Conservation (phyloP, 2,329 filamentous ascomycete species). For the Xylariaceae sp. region DNA sequence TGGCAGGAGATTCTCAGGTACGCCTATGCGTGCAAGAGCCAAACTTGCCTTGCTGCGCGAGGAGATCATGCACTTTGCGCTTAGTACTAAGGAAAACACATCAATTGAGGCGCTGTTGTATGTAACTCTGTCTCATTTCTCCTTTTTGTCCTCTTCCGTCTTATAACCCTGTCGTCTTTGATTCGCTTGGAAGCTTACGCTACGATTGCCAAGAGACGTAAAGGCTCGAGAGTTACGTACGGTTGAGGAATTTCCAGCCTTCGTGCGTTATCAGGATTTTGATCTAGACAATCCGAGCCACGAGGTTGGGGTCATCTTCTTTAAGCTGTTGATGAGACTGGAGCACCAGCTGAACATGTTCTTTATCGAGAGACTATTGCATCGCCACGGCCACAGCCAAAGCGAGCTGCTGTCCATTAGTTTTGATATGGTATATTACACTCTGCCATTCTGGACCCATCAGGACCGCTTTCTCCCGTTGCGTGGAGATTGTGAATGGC, state of each 20-base stretch:
- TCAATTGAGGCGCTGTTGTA: constrained; percentile 45
- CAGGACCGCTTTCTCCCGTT: constrained; percentile 51
- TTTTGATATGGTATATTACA: constrained; percentile 54
- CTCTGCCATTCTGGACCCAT: constrained; percentile 56
- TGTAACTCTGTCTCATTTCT: constrained; percentile 9
- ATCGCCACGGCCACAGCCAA: constrained; percentile 49
- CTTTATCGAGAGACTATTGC: constrained; percentile 61
- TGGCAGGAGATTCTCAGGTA: constrained; percentile 40
- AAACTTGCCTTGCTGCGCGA: constrained; percentile 58
- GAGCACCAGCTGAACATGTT: constrained; percentile 64
- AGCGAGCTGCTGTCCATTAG: constrained; percentile 51
- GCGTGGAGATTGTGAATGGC: constrained; percentile 55
- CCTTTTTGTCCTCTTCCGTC: not conserved
- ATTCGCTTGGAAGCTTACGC: not conserved
- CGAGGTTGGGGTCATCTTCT: constrained; percentile 45
- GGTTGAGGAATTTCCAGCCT: constrained; percentile 44
- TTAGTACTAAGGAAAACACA: constrained; percentile 48
- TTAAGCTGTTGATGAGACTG: constrained; percentile 53
- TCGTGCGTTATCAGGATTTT: constrained; percentile 47
- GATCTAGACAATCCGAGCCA: constrained; percentile 44
- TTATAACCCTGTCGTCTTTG: not conserved
- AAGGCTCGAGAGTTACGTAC: constrained; percentile 44
- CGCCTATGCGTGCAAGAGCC: constrained; percentile 38
- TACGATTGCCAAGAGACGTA: constrained; percentile 38
- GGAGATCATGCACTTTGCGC: constrained; percentile 63